Conservation (phyloP, 345 rosid species). For the Melaleuca quinquenervia region DNA sequence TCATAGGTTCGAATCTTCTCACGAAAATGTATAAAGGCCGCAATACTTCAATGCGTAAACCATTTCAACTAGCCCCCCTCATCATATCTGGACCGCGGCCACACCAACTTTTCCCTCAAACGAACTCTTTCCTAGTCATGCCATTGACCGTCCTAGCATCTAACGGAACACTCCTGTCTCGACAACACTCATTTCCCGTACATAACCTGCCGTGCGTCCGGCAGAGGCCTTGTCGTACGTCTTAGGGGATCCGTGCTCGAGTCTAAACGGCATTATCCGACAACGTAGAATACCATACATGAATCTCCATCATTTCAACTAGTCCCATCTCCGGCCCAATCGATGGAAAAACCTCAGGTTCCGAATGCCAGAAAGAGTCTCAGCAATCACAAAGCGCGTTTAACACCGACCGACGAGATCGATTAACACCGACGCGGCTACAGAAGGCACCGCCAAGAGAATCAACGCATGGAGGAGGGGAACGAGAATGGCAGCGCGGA, state of each 20-base stretch:
- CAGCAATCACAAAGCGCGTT: not conserved
- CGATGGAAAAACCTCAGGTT: not conserved
- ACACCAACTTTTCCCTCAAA: not conserved
- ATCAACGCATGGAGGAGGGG: not conserved
- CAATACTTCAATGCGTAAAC: not conserved
- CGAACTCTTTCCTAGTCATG: not conserved
- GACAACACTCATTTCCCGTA: not conserved
- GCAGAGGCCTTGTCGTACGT: not conserved
- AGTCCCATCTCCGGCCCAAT: not conserved
- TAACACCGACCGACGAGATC: not conserved
- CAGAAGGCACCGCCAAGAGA: not conserved
- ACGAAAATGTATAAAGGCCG: not conserved
- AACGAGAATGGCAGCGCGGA: not conserved
- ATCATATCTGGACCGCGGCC: not conserved
- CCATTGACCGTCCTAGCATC: not conserved
- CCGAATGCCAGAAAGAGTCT: too few relatives aligned
- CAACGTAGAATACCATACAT: not conserved
- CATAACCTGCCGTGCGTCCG: not conserved
- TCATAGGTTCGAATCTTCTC: not conserved
- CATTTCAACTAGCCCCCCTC: not conserved
- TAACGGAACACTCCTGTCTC: not conserved
- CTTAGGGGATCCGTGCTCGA: too few relatives aligned
- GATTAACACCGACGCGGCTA: not conserved
- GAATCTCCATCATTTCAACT: not conserved
- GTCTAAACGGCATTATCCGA: not conserved